Evolutionary conservation across 2,329 filamentous ascomycete species (phyloP).

Genomic region (Corinectria fuckeliana): DNA sequence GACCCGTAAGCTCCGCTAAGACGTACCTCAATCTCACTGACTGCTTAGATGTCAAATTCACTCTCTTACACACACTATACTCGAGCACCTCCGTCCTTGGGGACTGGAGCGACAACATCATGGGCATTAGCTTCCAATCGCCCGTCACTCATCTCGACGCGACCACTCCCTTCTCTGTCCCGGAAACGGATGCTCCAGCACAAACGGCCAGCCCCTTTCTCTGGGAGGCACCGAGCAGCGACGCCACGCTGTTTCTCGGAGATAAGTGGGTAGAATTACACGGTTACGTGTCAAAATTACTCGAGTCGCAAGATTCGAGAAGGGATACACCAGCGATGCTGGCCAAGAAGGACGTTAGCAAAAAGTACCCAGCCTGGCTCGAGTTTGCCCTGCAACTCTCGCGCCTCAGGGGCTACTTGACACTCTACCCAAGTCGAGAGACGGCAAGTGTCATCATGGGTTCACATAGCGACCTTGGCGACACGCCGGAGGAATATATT

Average conservation of each 20-base stretch:
- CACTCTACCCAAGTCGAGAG: conserved; percentile 75
- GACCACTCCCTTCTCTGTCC: conserved; percentile 58
- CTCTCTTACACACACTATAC: conserved; percentile 78
- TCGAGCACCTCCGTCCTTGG: conserved; percentile 56
- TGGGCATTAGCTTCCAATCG: conserved; percentile 82
- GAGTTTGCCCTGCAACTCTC: conserved; percentile 81
- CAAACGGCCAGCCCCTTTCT: conserved; percentile 67
- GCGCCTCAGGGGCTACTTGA: conserved; percentile 76
- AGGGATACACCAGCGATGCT: conserved; percentile 49
- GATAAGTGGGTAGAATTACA: conserved; percentile 89
- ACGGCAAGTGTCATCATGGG: conserved; percentile 66
- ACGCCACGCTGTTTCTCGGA: conserved; percentile 83
- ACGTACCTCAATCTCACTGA: conserved; percentile 22
- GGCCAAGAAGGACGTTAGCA: conserved; percentile 66
- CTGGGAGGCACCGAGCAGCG: conserved; percentile 84
- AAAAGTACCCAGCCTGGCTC: conserved; percentile 75
- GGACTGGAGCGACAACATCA: conserved; percentile 60
- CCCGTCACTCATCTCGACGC: conserved; percentile 71
- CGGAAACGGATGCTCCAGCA: conserved; percentile 40
- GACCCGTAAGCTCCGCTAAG: conserved; percentile 24
- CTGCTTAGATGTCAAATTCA: conserved; percentile 72
- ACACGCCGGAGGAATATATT: conserved; percentile 72
- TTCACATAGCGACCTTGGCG: conserved; percentile 77
- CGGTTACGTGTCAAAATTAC: conserved; percentile 72
- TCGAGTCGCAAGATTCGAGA: conserved; percentile 53